Evolutionary conservation across 495 filamentous ascomycete genomes (phyloP).

Genomic region (Viridothelium virens): DNA sequence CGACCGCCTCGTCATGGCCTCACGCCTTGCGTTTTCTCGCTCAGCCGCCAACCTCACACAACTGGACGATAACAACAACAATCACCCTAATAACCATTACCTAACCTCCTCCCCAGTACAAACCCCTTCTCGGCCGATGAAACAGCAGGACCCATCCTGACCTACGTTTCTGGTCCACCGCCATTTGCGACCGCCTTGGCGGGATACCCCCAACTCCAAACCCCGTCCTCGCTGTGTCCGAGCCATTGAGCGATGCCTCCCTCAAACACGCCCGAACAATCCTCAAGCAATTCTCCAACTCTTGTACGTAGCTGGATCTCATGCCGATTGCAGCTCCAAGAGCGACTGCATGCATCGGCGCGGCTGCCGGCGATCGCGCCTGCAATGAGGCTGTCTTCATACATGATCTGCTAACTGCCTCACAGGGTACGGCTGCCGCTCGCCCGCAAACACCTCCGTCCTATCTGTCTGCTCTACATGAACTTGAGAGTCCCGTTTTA

Average conservation of each 20-base stretch:
- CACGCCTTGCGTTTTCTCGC: not conserved
- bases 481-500: slow-evolving; percentile 42
- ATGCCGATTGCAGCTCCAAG: not conserved
- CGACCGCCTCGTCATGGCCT: not conserved
- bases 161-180: not conserved
- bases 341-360: too few relatives aligned
- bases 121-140: not conserved
- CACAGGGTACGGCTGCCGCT: not conserved
- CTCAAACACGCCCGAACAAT: slow-evolving; percentile 1
- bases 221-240: not conserved
- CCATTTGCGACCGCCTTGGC: not conserved
- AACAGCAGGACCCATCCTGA: not conserved
- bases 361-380: not conserved
- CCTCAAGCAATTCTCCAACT: slow-evolving; percentile 4
- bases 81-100: not conserved
- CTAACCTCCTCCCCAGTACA: not conserved
- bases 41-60: slow-evolving; percentile 5
- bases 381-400: not conserved
- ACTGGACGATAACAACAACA: slow-evolving; percentile 1
- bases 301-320: not conserved
- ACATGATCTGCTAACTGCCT: not conserved
- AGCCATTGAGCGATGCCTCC: not conserved
- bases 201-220: not conserved
- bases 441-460: slow-evolving; percentile 27
- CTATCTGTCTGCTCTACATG: slow-evolving; percentile 30